Evolutionary conservation across 1,284 basidiomycete genomes (phyloP).

Genomic region (Leccinum insolens): DNA sequence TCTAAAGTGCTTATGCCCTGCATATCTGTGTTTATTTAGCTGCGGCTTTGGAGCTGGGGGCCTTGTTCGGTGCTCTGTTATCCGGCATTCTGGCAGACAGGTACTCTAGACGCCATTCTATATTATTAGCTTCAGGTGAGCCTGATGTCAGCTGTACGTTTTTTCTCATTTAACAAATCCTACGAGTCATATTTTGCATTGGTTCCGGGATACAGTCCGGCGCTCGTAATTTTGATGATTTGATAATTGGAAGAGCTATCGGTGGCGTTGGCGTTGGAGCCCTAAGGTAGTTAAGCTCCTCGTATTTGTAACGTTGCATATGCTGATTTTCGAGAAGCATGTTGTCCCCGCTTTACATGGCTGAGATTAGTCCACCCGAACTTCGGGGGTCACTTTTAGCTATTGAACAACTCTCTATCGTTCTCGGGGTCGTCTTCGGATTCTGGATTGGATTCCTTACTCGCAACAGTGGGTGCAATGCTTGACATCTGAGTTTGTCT

Average conservation of each 20-base stretch:
- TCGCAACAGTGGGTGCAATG: conserved; percentile 51
- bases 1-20: not conserved
- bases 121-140: conserved; percentile 68
- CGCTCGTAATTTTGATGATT: conserved; percentile 55
- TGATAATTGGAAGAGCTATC: conserved; percentile 70
- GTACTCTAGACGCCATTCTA: conserved; percentile 66
- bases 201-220: conserved; percentile 72
- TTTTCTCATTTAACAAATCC: not conserved
- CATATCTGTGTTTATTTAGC: conserved; percentile 43
- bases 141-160: conserved; percentile 7
- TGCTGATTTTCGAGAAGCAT: conserved; percentile 48
- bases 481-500: conserved; percentile 2
- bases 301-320: not conserved
- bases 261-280: conserved; percentile 82
- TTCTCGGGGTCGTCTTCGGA: conserved; percentile 75
- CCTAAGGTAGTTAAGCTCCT: conserved; percentile 50
- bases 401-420: conserved; percentile 79
- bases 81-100: conserved; percentile 71
- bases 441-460: conserved; percentile 84
- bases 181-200: conserved; percentile 66
- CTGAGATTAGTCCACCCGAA: conserved; percentile 81
- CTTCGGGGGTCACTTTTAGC: conserved; percentile 80
- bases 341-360: conserved; percentile 80
- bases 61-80: conserved; percentile 67
- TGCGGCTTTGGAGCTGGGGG: conserved; percentile 76